Evolutionary conservation across 306 rosid genomes (phyloP), one percentile per base, ranked within the genome.

Genomic region (Dalbergia cultrata): DNA sequence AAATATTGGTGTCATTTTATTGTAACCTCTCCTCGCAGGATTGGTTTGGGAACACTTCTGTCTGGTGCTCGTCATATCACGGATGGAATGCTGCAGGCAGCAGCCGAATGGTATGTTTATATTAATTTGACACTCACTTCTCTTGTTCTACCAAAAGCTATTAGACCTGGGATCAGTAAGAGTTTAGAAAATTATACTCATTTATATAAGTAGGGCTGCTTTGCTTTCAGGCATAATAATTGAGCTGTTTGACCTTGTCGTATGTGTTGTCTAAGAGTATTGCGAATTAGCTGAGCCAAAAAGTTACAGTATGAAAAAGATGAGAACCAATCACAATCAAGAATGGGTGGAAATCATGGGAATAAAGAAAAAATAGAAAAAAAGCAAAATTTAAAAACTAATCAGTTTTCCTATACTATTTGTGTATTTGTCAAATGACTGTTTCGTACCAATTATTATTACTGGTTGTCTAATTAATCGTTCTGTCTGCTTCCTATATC

Each of bases 21-120:
- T 56, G 63, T 67, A 66, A 70, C 75, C 59, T 73, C 64, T 59
- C n/a, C 41, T 67, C 83, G 62, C 92, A 93, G 98, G 87, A 91
- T 93, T 78, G 98, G 98, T 82, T 81, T 93, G 86, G 98, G 98
- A 79, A 45, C 98, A 26, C 93, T 93, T 82, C 87, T 90, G 45
- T 87, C 98, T 8, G 98, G 98, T 75, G 97, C 98, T 78, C 97
- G 69, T 54, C 83, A 86, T 68, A 90, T 93, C 78, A 82, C 94
- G 0, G 98, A 93, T 80, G 93, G 92, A 83, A 93, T 93, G 98
- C 81, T 93, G 86, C 97, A 87, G 85, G 97, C 92, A 47, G 98
- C 98, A 54, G 81, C 98, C 66, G 97, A 93, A 89, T 85, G 98
- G 98, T 93, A 90, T 56, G 72, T 43, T 6, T 62, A 21, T 62